phyloP scores from a whole-genome alignment of 768 basidiomycete genomes.

The Amanita rubescens region DNA sequence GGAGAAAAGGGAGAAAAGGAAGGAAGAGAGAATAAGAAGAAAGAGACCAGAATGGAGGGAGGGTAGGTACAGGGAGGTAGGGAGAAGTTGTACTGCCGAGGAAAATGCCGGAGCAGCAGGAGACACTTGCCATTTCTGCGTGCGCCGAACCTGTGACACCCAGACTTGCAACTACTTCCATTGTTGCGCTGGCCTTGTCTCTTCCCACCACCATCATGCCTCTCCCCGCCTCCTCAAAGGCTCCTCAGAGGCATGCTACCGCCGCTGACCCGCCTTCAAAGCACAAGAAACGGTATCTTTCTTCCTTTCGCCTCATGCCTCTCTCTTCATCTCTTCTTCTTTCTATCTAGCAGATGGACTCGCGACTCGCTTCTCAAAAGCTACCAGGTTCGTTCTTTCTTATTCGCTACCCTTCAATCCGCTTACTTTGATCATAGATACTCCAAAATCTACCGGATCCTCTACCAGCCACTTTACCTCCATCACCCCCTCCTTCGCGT shows the following conservation, averaged over 20 bases:
- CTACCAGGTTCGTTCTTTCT: slow-evolving; percentile 31
- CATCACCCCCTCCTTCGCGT: slow-evolving; percentile 45
- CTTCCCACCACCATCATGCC: slow-evolving; percentile 35
- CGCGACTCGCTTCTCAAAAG: slow-evolving; percentile 41
- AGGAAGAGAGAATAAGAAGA: background rate
- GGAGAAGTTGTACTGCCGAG: slow-evolving; percentile 2
- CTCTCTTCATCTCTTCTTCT: slow-evolving; percentile 14
- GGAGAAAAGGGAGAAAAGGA: background rate
- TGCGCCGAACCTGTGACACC: slow-evolving; percentile 24
- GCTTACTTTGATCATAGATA: slow-evolving; percentile 27
- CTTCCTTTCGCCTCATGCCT: slow-evolving; percentile 13
- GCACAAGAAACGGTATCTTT: slow-evolving; percentile 29
- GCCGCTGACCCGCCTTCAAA: slow-evolving; percentile 13
- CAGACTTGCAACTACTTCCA: slow-evolving; percentile 24
- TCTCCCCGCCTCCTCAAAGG: slow-evolving; percentile 10
- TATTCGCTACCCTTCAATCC: slow-evolving; percentile 8
- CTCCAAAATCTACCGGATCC: slow-evolving; percentile 24
- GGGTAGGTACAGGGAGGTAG: background rate
- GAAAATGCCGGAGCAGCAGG: background rate
- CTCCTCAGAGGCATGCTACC: slow-evolving; percentile 15
- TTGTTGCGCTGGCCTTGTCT: slow-evolving; percentile 39
- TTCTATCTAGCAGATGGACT: slow-evolving; percentile 37
- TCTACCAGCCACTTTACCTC: slow-evolving; percentile 40
- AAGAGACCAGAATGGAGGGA: slow-evolving; percentile 1
- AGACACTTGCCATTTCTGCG: slow-evolving; percentile 15